phyloP scores from a whole-genome alignment of 1,284 basidiomycete genomes.

The Ustilago loliicola region DNA sequence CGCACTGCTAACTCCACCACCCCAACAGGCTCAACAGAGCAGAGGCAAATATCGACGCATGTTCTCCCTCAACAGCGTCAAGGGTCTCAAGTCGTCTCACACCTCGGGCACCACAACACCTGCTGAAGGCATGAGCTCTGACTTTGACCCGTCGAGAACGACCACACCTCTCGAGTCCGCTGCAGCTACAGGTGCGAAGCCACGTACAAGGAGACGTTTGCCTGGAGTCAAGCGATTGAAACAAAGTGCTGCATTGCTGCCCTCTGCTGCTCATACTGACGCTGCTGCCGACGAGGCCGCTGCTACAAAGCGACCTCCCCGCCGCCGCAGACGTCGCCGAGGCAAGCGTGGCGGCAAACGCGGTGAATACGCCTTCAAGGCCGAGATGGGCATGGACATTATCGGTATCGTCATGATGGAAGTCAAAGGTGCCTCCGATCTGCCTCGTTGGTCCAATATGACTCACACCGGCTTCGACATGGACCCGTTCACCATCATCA shows the following conservation, averaged over 20 bases:
- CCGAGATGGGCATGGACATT: constrained; percentile 78
- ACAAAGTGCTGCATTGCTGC: constrained; percentile 4
- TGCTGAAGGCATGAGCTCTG: constrained; percentile 23
- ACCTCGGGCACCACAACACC: constrained; percentile 37
- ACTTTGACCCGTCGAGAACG: constrained; percentile 24
- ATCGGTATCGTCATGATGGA: constrained; percentile 92
- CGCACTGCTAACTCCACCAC: constrained; percentile 30
- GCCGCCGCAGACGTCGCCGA: constrained; percentile 10
- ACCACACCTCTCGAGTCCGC: constrained; percentile 22
- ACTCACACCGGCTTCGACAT: constrained; percentile 85
- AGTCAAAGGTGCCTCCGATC: constrained; percentile 80
- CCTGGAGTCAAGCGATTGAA: constrained; percentile 40
- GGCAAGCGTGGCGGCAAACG: constrained; percentile 70
- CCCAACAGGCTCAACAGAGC: constrained; percentile 5
- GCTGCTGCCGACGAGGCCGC: not conserved
- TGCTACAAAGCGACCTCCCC: not conserved
- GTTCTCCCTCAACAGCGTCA: constrained; percentile 40
- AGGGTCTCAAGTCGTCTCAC: constrained; percentile 25
- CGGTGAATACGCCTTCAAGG: constrained; percentile 74
- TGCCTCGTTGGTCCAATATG: constrained; percentile 85
- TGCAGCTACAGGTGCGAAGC: constrained; percentile 12
- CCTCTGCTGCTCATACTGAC: constrained; percentile 11
- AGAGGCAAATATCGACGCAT: constrained; percentile 40
- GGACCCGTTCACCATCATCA: constrained; percentile 96
- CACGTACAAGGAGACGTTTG: constrained; percentile 29